Percentiles rank a stretch among this genome's conserved stretches.
Evolutionary conservation across 2,329 filamentous ascomycete species (phyloP).

Genomic region (Ophiostoma novo-ulmi): DNA sequence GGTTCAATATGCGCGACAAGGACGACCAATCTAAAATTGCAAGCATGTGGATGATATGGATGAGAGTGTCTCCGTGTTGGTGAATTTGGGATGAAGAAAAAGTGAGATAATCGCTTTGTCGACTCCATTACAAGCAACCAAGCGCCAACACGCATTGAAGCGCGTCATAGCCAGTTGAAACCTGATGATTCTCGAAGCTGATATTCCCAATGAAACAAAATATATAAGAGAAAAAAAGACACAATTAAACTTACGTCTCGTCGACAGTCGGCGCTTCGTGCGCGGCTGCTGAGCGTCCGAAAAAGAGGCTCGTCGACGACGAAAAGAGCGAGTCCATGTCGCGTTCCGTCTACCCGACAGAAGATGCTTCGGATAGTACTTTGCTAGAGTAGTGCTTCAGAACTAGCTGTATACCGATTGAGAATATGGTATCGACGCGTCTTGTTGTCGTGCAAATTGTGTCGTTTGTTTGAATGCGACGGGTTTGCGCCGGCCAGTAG

Average conservation of each 20-base stretch:
- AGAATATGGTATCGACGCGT: not conserved
- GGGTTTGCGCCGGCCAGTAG: not conserved
- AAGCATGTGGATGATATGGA: too few species aligned
- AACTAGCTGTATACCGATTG: not conserved
- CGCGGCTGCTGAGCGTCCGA: constrained; percentile 15
- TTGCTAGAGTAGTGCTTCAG: too few species aligned
- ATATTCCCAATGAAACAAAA: not conserved
- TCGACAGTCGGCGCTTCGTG: constrained; percentile 12
- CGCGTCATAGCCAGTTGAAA: not conserved
- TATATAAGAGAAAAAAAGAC: not conserved
- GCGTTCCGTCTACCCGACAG: not conserved
- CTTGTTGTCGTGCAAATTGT: too few species aligned
- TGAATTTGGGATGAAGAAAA: not conserved
- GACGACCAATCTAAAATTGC: not conserved
- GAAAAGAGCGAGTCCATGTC: constrained; percentile 22
- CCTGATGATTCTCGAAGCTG: not conserved
- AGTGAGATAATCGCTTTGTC: not conserved
- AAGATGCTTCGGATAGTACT: not conserved
- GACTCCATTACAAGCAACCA: not conserved
- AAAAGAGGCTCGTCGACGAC: constrained; percentile 22
- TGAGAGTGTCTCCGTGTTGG: too few species aligned
- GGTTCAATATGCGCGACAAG: not conserved
- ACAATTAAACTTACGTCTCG: constrained; percentile 13
- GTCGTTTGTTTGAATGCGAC: not conserved
- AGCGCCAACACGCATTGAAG: not conserved